Conservation (phyloP, 768 basidiomycete species). For the Asterophora lycoperdoides region DNA sequence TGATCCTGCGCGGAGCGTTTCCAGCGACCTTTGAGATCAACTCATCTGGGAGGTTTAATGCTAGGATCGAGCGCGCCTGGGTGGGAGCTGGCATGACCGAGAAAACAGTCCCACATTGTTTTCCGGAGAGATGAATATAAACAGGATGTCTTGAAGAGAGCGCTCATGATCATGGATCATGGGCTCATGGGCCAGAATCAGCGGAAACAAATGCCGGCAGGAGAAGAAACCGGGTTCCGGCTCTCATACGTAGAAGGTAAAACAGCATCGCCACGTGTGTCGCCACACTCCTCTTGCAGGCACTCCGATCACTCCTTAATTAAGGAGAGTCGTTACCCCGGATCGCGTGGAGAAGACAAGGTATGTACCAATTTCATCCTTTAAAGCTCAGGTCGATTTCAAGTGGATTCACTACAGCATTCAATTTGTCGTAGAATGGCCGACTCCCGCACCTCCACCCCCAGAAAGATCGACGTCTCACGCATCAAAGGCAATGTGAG, state of each 20-base stretch:
- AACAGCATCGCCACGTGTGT: neutral
- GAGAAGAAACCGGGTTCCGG: neutral
- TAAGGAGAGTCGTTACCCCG: constrained; percentile 5
- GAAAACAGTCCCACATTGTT: neutral
- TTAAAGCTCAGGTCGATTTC: neutral
- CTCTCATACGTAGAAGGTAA: neutral
- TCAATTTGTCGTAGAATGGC: neutral
- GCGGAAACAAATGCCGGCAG: neutral
- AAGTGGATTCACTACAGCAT: neutral
- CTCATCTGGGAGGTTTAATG: constrained; percentile 20
- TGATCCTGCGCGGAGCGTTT: constrained; percentile 32
- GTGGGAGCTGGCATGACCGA: neutral
- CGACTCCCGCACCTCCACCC: neutral
- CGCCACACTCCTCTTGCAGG: constrained; percentile 4
- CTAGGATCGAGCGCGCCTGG: constrained; percentile 13
- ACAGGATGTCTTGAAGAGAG: too few relatives aligned
- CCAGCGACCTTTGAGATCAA: constrained; percentile 27
- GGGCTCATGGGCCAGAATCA: too few relatives aligned
- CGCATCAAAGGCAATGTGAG: constrained; percentile 38
- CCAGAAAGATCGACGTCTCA: constrained; percentile 22
- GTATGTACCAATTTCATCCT: neutral
- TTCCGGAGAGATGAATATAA: neutral
- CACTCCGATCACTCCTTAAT: constrained; percentile 10
- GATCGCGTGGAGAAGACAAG: too few relatives aligned
- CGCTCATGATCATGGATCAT: too few relatives aligned